Evolutionary conservation across 371 early-diverging fungal genomes (phyloP).

Genomic region (Choanephora cucurbitarum): DNA sequence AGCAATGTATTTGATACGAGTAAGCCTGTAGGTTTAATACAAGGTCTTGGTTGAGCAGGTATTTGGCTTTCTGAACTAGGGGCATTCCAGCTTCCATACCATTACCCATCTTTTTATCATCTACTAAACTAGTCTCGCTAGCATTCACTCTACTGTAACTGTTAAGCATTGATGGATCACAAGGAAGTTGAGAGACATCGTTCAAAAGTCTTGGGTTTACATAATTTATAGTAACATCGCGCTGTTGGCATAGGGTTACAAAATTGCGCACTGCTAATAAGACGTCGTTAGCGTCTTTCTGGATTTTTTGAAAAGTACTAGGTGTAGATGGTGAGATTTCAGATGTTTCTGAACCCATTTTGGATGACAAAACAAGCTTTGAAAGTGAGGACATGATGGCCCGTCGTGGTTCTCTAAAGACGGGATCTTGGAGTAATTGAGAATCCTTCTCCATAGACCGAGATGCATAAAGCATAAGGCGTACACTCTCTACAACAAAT

Average conservation of each 20-base stretch:
- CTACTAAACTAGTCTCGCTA: not conserved
- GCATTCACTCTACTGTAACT: not conserved
- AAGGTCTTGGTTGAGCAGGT: constrained; percentile 37
- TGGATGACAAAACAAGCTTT: constrained; percentile 81
- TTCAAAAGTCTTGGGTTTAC: constrained; percentile 40
- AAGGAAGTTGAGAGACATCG: constrained; percentile 15
- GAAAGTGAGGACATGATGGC: constrained; percentile 77
- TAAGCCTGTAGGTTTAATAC: constrained; percentile 36
- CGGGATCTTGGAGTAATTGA: constrained; percentile 55
- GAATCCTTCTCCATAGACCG: constrained; percentile 67
- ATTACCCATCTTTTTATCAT: not conserved
- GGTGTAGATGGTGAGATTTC: constrained; percentile 44
- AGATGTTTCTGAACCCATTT: constrained; percentile 71
- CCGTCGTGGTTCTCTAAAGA: constrained; percentile 63
- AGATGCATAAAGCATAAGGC: constrained; percentile 80
- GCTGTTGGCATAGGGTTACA: constrained; percentile 71
- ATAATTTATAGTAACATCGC: constrained; percentile 56
- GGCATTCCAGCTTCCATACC: constrained; percentile 6
- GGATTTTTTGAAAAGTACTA: constrained; percentile 24
- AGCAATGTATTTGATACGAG: constrained; percentile 37
- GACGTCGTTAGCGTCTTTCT: constrained; percentile 59
- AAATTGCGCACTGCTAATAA: constrained; percentile 75
- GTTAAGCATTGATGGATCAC: constrained; percentile 2
- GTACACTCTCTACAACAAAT: constrained; percentile 72
- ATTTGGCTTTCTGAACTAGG: constrained; percentile 13